Percentiles rank a stretch among this genome's conserved stretches.
Conservation (phyloP, 2,329 filamentous ascomycete species). For the Aspergillus sp. region DNA sequence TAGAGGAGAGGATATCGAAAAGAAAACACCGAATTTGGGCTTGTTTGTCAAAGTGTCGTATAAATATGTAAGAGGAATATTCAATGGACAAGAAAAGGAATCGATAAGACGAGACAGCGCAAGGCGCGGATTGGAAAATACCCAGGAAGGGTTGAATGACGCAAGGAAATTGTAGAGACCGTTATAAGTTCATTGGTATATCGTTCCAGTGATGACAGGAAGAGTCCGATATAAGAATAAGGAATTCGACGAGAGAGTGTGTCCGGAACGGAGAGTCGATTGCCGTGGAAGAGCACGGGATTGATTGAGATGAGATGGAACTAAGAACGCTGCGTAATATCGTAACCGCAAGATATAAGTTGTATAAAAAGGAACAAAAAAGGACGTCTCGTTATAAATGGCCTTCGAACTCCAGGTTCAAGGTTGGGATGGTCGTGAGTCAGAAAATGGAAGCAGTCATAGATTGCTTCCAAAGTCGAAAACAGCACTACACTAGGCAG, state of each 20-base stretch:
- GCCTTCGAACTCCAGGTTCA: conserved; percentile 40
- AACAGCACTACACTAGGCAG: background rate
- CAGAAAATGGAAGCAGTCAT: conserved; percentile 28
- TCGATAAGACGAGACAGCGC: conserved; percentile 25
- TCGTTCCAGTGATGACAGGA: conserved; percentile 30
- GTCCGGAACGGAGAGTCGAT: conserved; percentile 21
- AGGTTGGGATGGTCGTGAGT: conserved; percentile 33
- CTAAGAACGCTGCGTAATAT: conserved; percentile 41
- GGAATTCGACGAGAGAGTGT: conserved; percentile 21
- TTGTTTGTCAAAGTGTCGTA: conserved; percentile 26
- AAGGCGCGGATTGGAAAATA: conserved; percentile 26
- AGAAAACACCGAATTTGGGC: conserved; percentile 20
- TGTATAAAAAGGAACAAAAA: conserved; percentile 26
- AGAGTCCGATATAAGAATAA: conserved; percentile 19
- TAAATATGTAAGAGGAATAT: conserved; percentile 25
- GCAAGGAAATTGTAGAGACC: conserved; percentile 38
- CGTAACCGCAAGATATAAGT: conserved; percentile 32
- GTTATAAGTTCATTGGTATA: conserved; percentile 43
- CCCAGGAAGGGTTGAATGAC: conserved; percentile 27
- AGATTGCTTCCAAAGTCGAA: conserved; percentile 13
- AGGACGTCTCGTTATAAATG: conserved; percentile 23
- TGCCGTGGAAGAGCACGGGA: conserved; percentile 16
- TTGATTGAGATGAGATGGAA: conserved; percentile 8
- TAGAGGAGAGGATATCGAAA: conserved; percentile 18
- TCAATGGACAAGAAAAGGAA: conserved; percentile 24